Conservation (phyloP, 73 alveolate species). For the Diophrys sp. region DNA sequence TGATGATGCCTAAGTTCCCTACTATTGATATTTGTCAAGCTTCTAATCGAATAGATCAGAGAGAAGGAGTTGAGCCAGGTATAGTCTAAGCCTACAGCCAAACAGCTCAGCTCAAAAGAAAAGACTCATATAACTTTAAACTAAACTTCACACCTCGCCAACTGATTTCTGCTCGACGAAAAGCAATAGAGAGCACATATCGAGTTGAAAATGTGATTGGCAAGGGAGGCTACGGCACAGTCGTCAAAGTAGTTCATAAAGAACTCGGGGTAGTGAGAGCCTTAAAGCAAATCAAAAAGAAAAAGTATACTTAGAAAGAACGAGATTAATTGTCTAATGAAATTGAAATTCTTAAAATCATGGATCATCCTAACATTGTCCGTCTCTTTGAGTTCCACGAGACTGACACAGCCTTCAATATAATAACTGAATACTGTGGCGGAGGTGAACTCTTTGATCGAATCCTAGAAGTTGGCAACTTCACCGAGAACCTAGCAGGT, state of each 20-base stretch:
- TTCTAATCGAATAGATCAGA: not conserved
- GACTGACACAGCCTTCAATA: slow-evolving; percentile 65
- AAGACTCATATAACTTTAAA: not conserved
- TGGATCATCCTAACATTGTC: slow-evolving; percentile 86
- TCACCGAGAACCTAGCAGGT: slow-evolving; percentile 56
- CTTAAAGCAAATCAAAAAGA: slow-evolving; percentile 41
- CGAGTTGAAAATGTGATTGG: slow-evolving; percentile 35
- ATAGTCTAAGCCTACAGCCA: not conserved
- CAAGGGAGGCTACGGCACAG: slow-evolving; percentile 50
- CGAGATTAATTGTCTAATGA: slow-evolving; percentile 73
- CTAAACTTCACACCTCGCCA: slow-evolving; percentile 25
- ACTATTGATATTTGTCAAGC: not conserved
- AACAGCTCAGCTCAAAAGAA: not conserved
- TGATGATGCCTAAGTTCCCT: not conserved
- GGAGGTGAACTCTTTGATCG: slow-evolving; percentile 70
- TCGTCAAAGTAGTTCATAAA: slow-evolving; percentile 39
- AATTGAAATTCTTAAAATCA: slow-evolving; percentile 68
- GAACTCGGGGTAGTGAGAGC: slow-evolving; percentile 42
- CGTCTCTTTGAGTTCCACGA: slow-evolving; percentile 84
- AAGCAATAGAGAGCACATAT: slow-evolving; percentile 31
- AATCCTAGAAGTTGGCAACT: slow-evolving; percentile 23
- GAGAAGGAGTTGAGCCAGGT: not conserved
- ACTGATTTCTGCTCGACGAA: slow-evolving; percentile 33
- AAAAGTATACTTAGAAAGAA: slow-evolving; percentile 17
- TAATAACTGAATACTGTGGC: slow-evolving; percentile 76